These are phyloP conservation scores for Ustilago loliicola DNA, from an alignment of 1,284 basidiomycete species.

Conservation along the genomic window DNA sequence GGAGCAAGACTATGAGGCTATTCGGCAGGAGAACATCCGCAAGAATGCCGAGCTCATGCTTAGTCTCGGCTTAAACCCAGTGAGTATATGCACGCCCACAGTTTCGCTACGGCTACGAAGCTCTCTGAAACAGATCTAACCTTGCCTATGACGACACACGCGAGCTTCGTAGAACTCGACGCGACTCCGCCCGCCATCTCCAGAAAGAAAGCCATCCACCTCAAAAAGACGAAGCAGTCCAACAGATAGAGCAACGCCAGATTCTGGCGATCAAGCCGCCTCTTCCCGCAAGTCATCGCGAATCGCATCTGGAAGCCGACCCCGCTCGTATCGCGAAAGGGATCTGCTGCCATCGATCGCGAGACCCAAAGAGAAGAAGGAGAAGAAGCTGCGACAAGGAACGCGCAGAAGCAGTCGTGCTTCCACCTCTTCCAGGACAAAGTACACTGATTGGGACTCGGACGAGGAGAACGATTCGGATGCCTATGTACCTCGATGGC, in stretches of 20 bases:
- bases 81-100: constrained; percentile 17
- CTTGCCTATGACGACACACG: not conserved
- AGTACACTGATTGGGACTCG: constrained; percentile 50
- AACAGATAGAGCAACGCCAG: constrained; percentile 1
- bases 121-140: not conserved
- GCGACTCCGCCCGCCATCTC: constrained; percentile 34
- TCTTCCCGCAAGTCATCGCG: constrained; percentile 50
- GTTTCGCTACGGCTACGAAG: not conserved
- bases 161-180: constrained; percentile 22
- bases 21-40: constrained; percentile 70
- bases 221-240: constrained; percentile 26
- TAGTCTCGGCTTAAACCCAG: constrained; percentile 46
- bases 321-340: constrained; percentile 39
- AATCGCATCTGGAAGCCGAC: constrained; percentile 35
- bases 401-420: constrained; percentile 45
- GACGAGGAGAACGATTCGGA: constrained; percentile 48
- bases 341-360: constrained; percentile 32
- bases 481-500: constrained; percentile 46
- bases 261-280: constrained; percentile 9
- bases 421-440: constrained; percentile 29
- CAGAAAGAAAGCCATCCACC: constrained; percentile 30
- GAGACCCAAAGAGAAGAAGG: constrained; percentile 29
- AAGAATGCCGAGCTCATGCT: constrained; percentile 63
- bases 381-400: constrained; percentile 37
- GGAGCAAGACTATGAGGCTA: constrained; percentile 54